Evolutionary conservation across 1,284 basidiomycete species (phyloP).

Genomic region (Cryptococcus sp.): DNA sequence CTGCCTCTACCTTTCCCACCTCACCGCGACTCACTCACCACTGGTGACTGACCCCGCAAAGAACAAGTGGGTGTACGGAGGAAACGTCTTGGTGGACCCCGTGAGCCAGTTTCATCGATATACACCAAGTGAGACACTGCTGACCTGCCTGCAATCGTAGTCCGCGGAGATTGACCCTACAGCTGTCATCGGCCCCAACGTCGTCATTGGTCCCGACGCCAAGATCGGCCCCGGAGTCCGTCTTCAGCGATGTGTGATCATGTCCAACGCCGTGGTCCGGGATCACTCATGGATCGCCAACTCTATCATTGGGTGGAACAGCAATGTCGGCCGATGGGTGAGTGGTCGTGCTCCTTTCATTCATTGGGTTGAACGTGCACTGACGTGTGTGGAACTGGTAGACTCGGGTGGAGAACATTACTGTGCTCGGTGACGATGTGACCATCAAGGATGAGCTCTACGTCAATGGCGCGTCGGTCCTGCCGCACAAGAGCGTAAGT

Average conservation of each 20-base stretch:
- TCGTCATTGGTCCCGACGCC: slow-evolving; percentile 58
- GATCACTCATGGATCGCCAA: slow-evolving; percentile 59
- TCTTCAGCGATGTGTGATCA: slow-evolving; percentile 59
- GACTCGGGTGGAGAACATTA: slow-evolving; percentile 58
- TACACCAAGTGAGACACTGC: not conserved
- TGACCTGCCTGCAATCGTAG: slow-evolving; percentile 22
- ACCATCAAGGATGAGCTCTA: slow-evolving; percentile 60
- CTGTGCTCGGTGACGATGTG: slow-evolving; percentile 59
- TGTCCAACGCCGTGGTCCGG: slow-evolving; percentile 57
- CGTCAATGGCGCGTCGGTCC: slow-evolving; percentile 58
- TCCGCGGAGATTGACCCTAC: slow-evolving; percentile 58
- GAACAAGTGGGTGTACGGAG: slow-evolving; percentile 58
- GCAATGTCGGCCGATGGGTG: slow-evolving; percentile 58
- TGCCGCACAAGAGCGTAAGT: slow-evolving; percentile 59
- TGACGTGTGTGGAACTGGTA: slow-evolving; percentile 10
- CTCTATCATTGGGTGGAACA: slow-evolving; percentile 60
- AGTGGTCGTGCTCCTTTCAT: slow-evolving; percentile 12
- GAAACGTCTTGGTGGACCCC: slow-evolving; percentile 57
- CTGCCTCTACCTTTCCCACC: slow-evolving; percentile 59
- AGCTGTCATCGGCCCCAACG: slow-evolving; percentile 59
- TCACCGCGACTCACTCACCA: slow-evolving; percentile 54
- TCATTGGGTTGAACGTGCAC: not conserved
- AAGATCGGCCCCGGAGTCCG: slow-evolving; percentile 58
- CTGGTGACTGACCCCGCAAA: slow-evolving; percentile 55
- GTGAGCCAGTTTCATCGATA: slow-evolving; percentile 30